Evolutionary conservation across 371 early-diverging fungal genomes (phyloP), one percentile per base, ranked within the genome.

Genomic region (Conidiobolus incongruus): DNA sequence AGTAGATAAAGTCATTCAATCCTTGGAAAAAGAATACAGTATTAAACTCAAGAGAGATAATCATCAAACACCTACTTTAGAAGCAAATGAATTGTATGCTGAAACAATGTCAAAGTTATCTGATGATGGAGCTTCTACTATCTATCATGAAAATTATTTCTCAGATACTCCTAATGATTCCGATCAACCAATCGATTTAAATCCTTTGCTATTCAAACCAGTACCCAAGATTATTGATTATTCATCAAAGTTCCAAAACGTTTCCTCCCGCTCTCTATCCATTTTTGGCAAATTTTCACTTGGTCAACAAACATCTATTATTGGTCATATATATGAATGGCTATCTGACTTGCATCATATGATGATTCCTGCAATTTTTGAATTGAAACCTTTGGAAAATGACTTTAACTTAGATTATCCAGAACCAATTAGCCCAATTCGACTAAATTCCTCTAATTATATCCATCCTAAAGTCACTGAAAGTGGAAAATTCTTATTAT

Each of bases 1-100:
- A 8, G 57, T 78, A 19, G 83, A 81, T 56, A 54, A 51, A 2
- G 54, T 55, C 0, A 52, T 45, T 26, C 47, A 16, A 39, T 59
- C 35, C 35, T 22, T 26, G 23, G 8, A 35, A n/a, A 12, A 32
- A 35, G 26, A 23, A 26, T 24, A 22, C 23, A 12, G 33, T 35
- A 5, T 21, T 34, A n/a, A 19, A 13, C 10, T 24, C 35, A n/a
- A n/a, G n/a, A n/a, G n/a, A n/a, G n/a, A n/a, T n/a, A n/a, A n/a
- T n/a, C n/a, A n/a, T n/a, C n/a, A n/a, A n/a, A n/a, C n/a, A n/a
- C n/a, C n/a, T n/a, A n/a, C n/a, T 12, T 35, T 26, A 2, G 15
- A 44, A 6, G 15, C 35, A 11, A 21, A 44, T 22, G 26, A 35
- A 5, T 23, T 44, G 22, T 26, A 44, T 16, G 35, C 44, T 13